Evolutionary conservation across 768 basidiomycete species (phyloP), one percentile per base, ranked within the genome.

Genomic region (Pleurotus citrinopileatus): DNA sequence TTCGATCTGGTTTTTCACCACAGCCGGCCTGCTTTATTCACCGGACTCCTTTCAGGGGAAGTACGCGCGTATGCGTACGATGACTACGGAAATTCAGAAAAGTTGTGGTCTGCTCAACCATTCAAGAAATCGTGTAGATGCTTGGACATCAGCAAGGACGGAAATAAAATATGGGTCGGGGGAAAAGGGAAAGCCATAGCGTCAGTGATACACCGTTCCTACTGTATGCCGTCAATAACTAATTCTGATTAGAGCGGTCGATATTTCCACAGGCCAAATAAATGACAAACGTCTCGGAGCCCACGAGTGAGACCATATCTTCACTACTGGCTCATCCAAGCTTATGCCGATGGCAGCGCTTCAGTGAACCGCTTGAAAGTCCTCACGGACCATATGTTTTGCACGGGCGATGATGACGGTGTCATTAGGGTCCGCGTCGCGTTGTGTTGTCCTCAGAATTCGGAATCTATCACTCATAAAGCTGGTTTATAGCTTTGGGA

Each of bases 1-100:
- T 97, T 96, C 70, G 95, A 96, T 73, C 73, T 97, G 37, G 81
- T 79, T 1, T 98, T 97, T 63, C 93, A 96, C 62, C 94, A 95
- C 0, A 76, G 74, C 3, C 63, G 79, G 44, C 71, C 84, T 1
- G 76, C 83, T n/a, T 81, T 94, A 3, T 94, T 89, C 67, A 75
- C 82, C 0, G 89, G 82, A 3, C 82, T 96, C 2, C 73, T 98
- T 13, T 87, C 89, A 0, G 95, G 95, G 8, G 78, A 89, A 43
- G 73, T 97, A 60, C 91, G 88, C 56, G 91, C 91, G 0, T 94
- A 87, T 66, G 65, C 76, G 3, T 97, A 94, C 66, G 82, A 88
- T 63, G 84, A 87, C 47, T 79, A 85, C 50, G 87, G 87, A 3
- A 36, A 51, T 25, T 51, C 48, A 3, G 22, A 20, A 20, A 36